A percentile compares a stretch with the other conserved stretches of the same genome.
phyloP scores from a whole-genome alignment of 805 yeast species.

The Pichia nakasei region DNA sequence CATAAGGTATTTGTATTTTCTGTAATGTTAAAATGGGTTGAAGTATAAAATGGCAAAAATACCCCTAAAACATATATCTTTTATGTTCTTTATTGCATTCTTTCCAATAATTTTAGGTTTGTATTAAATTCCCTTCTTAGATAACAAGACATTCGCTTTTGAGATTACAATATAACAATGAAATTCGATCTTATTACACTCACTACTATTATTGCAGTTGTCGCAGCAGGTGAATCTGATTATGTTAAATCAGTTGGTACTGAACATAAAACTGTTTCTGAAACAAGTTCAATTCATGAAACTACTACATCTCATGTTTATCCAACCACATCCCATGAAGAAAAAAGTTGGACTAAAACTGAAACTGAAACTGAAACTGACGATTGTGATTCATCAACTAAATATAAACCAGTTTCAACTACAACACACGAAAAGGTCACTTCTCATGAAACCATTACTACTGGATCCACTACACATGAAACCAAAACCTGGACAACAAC shows the following conservation, averaged over 20 bases:
- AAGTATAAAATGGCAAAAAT: background rate
- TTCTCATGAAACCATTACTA: background rate
- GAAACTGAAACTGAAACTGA: background rate
- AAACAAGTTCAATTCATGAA: background rate
- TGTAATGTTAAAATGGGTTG: background rate
- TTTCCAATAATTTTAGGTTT: background rate
- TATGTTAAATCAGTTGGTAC: background rate
- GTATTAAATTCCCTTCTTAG: background rate
- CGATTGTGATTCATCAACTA: background rate
- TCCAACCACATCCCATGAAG: background rate
- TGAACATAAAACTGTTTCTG: background rate
- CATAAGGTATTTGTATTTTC: background rate
- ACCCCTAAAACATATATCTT: too few relatives aligned
- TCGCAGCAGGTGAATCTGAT: background rate
- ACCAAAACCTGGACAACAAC: background rate
- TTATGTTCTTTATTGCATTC: background rate
- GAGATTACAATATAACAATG: slow-evolving; percentile 1
- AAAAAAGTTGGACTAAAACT: background rate
- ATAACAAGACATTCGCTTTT: slow-evolving; percentile 1
- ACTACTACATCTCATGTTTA: background rate
- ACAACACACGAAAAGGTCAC: background rate
- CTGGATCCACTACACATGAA: too few relatives aligned
- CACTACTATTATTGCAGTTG: slow-evolving; percentile 2
- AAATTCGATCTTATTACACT: slow-evolving; percentile 3
- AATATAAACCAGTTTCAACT: background rate